Base-by-base conservation (phyloP, 495 filamentous ascomycete genomes). In the Hypoxylon perforatum region DNA sequence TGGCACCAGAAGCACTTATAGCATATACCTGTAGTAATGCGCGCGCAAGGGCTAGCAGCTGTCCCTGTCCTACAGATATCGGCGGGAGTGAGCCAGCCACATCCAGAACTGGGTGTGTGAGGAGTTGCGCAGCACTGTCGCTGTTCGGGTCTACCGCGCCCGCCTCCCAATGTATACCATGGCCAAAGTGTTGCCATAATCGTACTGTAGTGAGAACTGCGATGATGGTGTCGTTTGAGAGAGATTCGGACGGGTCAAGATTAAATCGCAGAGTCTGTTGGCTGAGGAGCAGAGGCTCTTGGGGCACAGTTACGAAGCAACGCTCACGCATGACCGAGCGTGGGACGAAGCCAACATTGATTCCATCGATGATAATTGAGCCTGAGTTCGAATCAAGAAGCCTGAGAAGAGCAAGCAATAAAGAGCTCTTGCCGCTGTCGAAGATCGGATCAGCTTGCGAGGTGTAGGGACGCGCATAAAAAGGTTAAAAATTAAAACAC, bases 251-350 rank as follows among this genome's bases (percentile, higher is more conserved):
- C 61, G 83, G 76, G 54, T 87, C 83, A 33, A 80, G 71, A 41
- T 87, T 88, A 11, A 77, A 69, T 23, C 84, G 74, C 1, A 87
- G 78, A 4, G 69, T 76, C 12, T 79, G 82, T 15, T 73, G 48
- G 5, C 67, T 66, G 0, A 85, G 50, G 22, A 82, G 79, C 57
- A 84, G 78, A 0, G 81, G 76, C 15, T 87, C 82, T 59, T 86
- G 84, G 0, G 80, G 75, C 6, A 86, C 75, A 0, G 79, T 73
- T 4, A 78, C 65, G 17, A 78, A 64, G 6, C 67, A 72, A n/a
- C 54, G 59, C 12, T 54, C 60, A n/a, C 75, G 66, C 7, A 76
- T 18, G 10, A 57, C 65, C 41, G 80, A 79, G 3, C 83, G 72
- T 4, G 71, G 63, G 3, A 80, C 44, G 12, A 30, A 72, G 15